These are phyloP conservation scores for Skeletonema grethae DNA, from an alignment of 108 stramenopile species.

Conservation along the genomic window DNA sequence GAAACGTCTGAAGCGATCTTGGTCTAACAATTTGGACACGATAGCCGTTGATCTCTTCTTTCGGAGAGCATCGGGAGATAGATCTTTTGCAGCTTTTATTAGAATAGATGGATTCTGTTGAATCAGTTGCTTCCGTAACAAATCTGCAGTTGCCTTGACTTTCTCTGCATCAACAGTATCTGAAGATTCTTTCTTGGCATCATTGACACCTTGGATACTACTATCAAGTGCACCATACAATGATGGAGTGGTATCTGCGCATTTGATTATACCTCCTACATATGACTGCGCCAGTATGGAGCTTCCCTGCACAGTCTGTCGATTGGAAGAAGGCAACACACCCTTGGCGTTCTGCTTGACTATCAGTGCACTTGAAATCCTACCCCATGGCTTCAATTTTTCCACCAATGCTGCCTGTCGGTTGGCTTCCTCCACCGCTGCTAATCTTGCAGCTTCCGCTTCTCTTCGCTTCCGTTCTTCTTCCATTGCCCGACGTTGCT, in stretches of 20 bases:
- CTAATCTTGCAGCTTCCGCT: constrained; percentile 17
- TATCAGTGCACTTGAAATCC: constrained; percentile 37
- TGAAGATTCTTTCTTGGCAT: constrained; percentile 4
- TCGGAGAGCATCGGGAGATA: constrained; percentile 21
- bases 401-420: constrained; percentile 20
- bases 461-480: constrained; percentile 33
- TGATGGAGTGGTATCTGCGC: constrained; percentile 23
- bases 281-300: constrained; percentile 8
- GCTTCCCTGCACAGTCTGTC: background rate
- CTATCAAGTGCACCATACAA: constrained; percentile 16
- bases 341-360: constrained; percentile 30
- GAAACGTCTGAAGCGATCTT: constrained; percentile 65
- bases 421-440: constrained; percentile 30
- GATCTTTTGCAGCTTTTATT: background rate
- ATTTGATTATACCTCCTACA: constrained; percentile 29
- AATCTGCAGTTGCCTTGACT: constrained; percentile 12
- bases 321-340: background rate
- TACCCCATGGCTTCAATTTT: constrained; percentile 43
- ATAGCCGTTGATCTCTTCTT: constrained; percentile 23
- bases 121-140: constrained; percentile 32
- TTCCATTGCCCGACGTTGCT: constrained; percentile 27
- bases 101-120: constrained; percentile 12
- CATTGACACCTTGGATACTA: background rate
- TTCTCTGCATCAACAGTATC: constrained; percentile 6
- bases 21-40: constrained; percentile 51